Percentiles rank a stretch among this genome's conserved stretches.
phyloP scores from a whole-genome alignment of 2,329 filamentous ascomycete genomes.

The Monosporascus cannonballus region DNA sequence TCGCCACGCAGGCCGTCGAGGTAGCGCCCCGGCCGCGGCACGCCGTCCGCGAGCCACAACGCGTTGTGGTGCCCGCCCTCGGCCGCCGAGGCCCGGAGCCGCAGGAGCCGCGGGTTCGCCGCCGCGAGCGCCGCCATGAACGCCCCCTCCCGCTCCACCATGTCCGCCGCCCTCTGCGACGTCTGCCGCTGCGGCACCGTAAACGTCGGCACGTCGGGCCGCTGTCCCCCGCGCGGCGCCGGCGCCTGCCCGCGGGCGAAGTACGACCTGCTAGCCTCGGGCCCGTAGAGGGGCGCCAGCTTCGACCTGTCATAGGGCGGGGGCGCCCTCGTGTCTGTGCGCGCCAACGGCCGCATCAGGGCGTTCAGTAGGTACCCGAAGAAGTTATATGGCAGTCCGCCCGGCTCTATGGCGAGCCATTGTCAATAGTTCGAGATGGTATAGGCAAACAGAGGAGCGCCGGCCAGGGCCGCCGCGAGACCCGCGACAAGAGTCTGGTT shows the following conservation, averaged over 20 bases:
- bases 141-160: constrained; percentile 15
- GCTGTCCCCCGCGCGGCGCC: constrained; percentile 12
- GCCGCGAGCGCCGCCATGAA: constrained; percentile 17
- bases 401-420: constrained; percentile 36
- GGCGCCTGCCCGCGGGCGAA: constrained; percentile 8
- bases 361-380: constrained; percentile 35
- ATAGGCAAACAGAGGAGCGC: constrained; percentile 14
- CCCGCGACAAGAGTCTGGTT: not conserved
- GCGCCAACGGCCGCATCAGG: constrained; percentile 25
- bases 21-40: constrained; percentile 1
- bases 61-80: constrained; percentile 27
- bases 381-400: constrained; percentile 37
- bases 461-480: not conserved
- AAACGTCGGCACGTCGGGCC: constrained; percentile 28
- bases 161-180: constrained; percentile 13
- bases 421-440: constrained; percentile 28
- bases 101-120: constrained; percentile 24
- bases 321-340: constrained; percentile 26
- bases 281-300: constrained; percentile 18
- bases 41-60: constrained; percentile 16
- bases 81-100: constrained; percentile 20
- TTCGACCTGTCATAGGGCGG: constrained; percentile 17
- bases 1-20: constrained; percentile 20
- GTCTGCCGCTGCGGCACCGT: constrained; percentile 34
- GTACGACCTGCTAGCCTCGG: constrained; percentile 17